Evolutionary conservation across 352 stramenopile species (phyloP).

Genomic region (Phytophthora ohioensis): DNA sequence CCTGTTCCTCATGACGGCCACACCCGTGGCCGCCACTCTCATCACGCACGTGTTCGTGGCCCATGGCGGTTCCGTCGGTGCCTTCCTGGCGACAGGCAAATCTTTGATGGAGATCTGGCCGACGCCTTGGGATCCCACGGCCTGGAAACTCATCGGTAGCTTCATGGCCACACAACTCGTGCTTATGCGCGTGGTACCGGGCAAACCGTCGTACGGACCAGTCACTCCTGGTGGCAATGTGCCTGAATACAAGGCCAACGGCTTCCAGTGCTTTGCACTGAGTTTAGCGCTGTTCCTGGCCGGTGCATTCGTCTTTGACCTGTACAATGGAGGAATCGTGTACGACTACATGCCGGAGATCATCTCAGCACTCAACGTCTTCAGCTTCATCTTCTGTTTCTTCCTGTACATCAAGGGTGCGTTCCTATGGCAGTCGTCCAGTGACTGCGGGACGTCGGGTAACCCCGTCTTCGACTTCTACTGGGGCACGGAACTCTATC

Average conservation of each 20-base stretch:
- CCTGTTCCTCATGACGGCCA: constrained; percentile 89
- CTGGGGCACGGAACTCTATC: constrained; percentile 98
- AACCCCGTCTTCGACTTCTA: constrained; percentile 97
- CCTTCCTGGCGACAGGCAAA: constrained; percentile 49
- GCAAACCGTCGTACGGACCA: constrained; percentile 86
- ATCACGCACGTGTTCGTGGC: constrained; percentile 82
- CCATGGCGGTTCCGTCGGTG: constrained; percentile 56
- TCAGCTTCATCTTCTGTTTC: constrained; percentile 94
- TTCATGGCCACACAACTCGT: constrained; percentile 92
- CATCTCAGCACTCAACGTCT: constrained; percentile 95
- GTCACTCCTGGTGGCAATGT: constrained; percentile 89
- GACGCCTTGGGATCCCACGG: constrained; percentile 80
- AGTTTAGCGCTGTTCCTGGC: constrained; percentile 82
- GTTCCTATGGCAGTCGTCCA: constrained; percentile 85
- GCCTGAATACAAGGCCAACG: constrained; percentile 94
- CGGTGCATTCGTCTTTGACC: constrained; percentile 56
- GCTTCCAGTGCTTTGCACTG: constrained; percentile 92
- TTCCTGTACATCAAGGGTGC: constrained; percentile 94
- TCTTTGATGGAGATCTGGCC: constrained; percentile 84
- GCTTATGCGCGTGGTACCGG: constrained; percentile 92
- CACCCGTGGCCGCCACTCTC: constrained; percentile 86
- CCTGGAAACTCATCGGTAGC: constrained; percentile 91
- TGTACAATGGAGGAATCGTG: constrained; percentile 78
- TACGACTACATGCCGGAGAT: constrained; percentile 91
- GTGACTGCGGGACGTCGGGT: constrained; percentile 93